Base-by-base conservation (phyloP, 768 basidiomycete species). In the Agrocybe chaxingu region DNA sequence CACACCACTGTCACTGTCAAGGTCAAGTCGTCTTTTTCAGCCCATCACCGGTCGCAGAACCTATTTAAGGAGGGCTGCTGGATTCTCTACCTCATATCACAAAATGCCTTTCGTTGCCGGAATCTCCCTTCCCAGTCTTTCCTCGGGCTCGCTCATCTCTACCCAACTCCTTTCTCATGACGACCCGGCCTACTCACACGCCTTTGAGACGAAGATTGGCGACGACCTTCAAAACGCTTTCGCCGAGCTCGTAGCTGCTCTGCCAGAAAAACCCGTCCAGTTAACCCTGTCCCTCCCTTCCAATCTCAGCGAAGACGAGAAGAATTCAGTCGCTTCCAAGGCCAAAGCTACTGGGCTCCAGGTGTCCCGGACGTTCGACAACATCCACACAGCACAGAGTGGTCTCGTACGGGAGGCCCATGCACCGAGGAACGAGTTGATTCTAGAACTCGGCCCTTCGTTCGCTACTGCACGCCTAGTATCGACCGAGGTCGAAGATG, bases 71-170 rank as follows among this genome's bases (percentile, higher is more conserved):
- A 24, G 24, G 24, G 24, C 24, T 5, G 24, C 5, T 24, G 24
- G 24, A 5, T 1, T 1, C 24, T 24, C 24, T 5, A 24, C 24
- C 24, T 24, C 24, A 24, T 24, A 24, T 5, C 24, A 1, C 7
- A 53, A 30, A n/a, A 55, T 55, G 50, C 45, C 42, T 24, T 52
- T 48, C 34, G 54, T 49, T 24, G 54, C 50, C 18, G 54, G 54
- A 37, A 45, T 55, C 9, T 55, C 50, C 31, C 33, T 55, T 9
- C 29, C 33, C 7, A 45, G 43, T 29, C 47, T 52, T 33, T 18
- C 31, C 29, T 19, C 42, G n/a, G 42, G 40, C 16, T 43, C 46
- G 34, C 43, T 13, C 7, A 38, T 52, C 12, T 45, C 40, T 13
- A 16, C 41, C 24, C 36, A 32, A 30, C 38, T 44, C 31, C 45